Evolutionary conservation across 768 basidiomycete genomes (phyloP).

Genomic region (Mycena pura): DNA sequence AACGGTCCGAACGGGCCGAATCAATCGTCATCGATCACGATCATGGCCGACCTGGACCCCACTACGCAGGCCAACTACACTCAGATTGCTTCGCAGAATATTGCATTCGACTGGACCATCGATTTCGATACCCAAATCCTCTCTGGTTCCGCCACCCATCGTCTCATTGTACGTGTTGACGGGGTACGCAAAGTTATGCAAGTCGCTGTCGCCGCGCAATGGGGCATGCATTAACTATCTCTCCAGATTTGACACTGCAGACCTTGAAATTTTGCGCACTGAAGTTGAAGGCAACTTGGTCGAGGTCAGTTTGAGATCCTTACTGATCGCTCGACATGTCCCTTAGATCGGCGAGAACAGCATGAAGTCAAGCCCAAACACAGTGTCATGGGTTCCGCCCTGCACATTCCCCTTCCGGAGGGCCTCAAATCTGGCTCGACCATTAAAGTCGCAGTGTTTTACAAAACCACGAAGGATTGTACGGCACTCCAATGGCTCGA

Average conservation of each 20-base stretch:
- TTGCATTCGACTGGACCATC: constrained; percentile 79
- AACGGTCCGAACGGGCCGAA: too few species aligned
- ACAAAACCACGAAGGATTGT: constrained; percentile 75
- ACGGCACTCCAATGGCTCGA: constrained; percentile 90
- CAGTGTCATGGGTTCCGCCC: constrained; percentile 77
- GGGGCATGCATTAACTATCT: not conserved
- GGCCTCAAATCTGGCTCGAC: constrained; percentile 48
- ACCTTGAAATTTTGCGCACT: constrained; percentile 64
- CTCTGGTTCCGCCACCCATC: constrained; percentile 70
- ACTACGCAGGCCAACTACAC: constrained; percentile 85
- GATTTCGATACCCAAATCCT: constrained; percentile 72
- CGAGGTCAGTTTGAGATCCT: constrained; percentile 45
- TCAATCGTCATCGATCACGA: not conserved
- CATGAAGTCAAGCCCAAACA: constrained; percentile 63
- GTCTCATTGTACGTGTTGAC: constrained; percentile 59
- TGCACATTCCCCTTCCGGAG: constrained; percentile 64
- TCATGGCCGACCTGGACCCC: constrained; percentile 49
- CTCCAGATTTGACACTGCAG: constrained; percentile 75
- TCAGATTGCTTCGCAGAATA: constrained; percentile 67
- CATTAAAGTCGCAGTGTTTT: constrained; percentile 64
- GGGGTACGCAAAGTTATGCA: constrained; percentile 68
- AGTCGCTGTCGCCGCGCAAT: constrained; percentile 27
- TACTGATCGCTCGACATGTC: not conserved
- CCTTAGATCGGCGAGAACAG: constrained; percentile 38
- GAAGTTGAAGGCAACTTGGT: constrained; percentile 57